These are phyloP conservation scores for Kodamaea plutei DNA, from an alignment of 1,139 yeast genomes.

Conservation along the genomic window DNA sequence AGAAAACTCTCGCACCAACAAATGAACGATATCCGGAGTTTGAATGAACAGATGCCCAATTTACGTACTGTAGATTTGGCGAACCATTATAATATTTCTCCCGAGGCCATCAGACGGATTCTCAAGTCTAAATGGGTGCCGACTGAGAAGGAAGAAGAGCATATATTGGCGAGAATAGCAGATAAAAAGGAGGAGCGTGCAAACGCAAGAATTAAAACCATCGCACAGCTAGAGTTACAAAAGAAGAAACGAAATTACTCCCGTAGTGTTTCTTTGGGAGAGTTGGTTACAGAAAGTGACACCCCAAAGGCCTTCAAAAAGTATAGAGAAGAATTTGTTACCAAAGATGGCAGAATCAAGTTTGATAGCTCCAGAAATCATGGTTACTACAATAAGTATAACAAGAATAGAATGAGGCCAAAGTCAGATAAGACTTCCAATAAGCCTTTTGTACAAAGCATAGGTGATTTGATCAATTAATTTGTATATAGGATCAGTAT, in stretches of 20 bases:
- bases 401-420: no score
- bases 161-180: slow-evolving; percentile 46
- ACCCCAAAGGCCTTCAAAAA: slow-evolving; percentile 6
- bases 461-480: no score
- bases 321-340: slow-evolving; percentile 9
- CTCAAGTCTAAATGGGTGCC: slow-evolving; percentile 78
- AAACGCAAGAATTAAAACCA: slow-evolving; percentile 5
- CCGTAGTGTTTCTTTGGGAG: slow-evolving; percentile 7
- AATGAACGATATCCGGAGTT: slow-evolving; percentile 58
- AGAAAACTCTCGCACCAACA: slow-evolving; percentile 65
- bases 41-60: slow-evolving; percentile 57
- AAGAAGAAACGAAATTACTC: slow-evolving; percentile 8
- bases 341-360: slow-evolving; percentile 11
- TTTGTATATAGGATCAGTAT: no score
- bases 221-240: slow-evolving; percentile 4
- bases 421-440: no score
- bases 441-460: no score
- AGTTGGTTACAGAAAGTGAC: not conserved
- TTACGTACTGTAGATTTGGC: slow-evolving; percentile 60
- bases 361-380: slow-evolving; percentile 13
- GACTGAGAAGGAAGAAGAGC: slow-evolving; percentile 44
- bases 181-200: slow-evolving; percentile 19
- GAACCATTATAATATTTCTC: slow-evolving; percentile 63
- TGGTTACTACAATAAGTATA: slow-evolving; percentile 10
- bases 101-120: slow-evolving; percentile 80